Base-by-base conservation (phyloP, 768 basidiomycete genomes). In the Lactifluus pinguis region DNA sequence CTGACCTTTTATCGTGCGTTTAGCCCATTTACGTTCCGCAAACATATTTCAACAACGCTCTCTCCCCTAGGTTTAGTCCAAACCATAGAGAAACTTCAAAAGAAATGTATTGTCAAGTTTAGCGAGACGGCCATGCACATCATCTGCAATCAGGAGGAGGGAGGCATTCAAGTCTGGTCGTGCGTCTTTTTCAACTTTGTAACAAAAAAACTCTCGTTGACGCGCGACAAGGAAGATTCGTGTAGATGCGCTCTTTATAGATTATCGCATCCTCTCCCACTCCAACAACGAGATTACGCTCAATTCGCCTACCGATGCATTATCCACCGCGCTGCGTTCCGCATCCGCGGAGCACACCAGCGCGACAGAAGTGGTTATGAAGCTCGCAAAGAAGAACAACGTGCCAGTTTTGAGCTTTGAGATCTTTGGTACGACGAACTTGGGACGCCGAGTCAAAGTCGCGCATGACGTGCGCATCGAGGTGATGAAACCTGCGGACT, bases 131-230 rank as follows among this genome's bases (percentile, higher is more conserved):
- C 81, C 41, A 85, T 93, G 77, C 84, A 85, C 62, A 83, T 94
- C 60, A 92, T 95, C 57, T 94, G 92, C 76, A 86, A 87, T 60
- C 81, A 77, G 53, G 88, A 91, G 56, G 89, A 91, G 66, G 89
- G 88, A 0, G 89, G 89, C 3, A 84, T 92, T 4, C 92, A 94
- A 70, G 89, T 94, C 54, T 94, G 92, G 92, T 81, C 81, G 83
- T 83, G 57, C 57, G 83, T 73, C 32, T 9, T 34, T 34, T 19
- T 38, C 36, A 15, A 29, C 15, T 21, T 61, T 13, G 42, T 50
- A 55, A 53, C 32, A 44, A 25, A 25, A 25, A 25, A 25, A 6
- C 13, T 42, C 15, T 10, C 36, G 7, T 32, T 50, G 19, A 57
- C 39, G 3, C 11, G 17, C 14, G 25, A 39, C 17, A 57, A 86